A percentile compares a stretch with the other conserved stretches of the same genome.
Evolutionary conservation across 257 asterid genomes (phyloP).

Genomic region (Solanum rostratum): DNA sequence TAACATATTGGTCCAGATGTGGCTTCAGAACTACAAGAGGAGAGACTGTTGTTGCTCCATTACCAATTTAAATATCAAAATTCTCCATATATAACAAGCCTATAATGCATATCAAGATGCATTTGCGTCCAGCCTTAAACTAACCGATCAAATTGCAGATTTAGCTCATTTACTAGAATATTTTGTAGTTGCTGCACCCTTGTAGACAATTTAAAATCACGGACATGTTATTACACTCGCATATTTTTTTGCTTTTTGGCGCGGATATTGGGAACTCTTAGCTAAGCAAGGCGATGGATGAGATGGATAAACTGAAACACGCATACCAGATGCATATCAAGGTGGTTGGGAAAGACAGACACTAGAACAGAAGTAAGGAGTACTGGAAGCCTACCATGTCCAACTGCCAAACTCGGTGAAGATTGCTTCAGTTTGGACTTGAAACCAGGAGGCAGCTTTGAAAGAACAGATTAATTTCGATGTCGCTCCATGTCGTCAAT

Average conservation of each 20-base stretch:
- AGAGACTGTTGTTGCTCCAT: not conserved
- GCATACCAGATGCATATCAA: not conserved
- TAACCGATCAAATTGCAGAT: not conserved
- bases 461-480: conserved; percentile 54
- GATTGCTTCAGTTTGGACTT: not conserved
- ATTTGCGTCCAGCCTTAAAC: not conserved
- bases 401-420: not conserved
- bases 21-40: conserved; percentile 59
- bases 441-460: conserved; percentile 12
- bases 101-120: not conserved
- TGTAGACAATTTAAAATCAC: not conserved
- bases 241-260: not conserved
- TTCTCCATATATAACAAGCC: not conserved
- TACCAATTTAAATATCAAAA: not conserved
- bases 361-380: not conserved
- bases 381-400: not conserved
- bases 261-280: not conserved
- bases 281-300: not conserved
- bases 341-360: not conserved
- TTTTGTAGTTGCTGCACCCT: not conserved
- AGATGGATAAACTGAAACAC: not conserved
- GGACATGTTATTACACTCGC: not conserved
- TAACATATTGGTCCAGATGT: conserved; percentile 49
- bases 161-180: not conserved
- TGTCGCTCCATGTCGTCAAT: conserved; percentile 45